Base-by-base conservation (phyloP, 371 early-diverging fungal species). In the Capillidium rhysosporum region DNA sequence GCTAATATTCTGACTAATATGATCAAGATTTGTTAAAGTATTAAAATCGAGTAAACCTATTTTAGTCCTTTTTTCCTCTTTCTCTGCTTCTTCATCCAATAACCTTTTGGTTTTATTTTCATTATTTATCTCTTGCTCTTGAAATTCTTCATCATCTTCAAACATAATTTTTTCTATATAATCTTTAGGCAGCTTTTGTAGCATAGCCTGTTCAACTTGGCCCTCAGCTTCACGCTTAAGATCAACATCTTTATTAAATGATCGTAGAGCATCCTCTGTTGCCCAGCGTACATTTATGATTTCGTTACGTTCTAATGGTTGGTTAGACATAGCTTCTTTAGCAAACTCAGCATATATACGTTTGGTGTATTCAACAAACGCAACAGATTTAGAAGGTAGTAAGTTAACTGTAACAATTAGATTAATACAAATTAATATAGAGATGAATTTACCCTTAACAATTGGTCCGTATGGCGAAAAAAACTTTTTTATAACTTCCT, bases 291-390 rank as follows among this genome's bases (percentile, higher is more conserved):
- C 34, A 34, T 34, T 34, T 34, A 25, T 24, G 30, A 68, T 66
- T 57, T 69, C 80, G 44, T 70, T 70, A 56, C 73, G 66, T 56
- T 89, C 87, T 46, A 90, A 57, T 14, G 76, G 69, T 55, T 90
- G 90, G 48, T 78, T 76, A 59, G 75, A 71, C 90, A 90, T 90
- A 8, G 88, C 90, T 61, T 88, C 90, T 61, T 82, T 82, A 8
- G 88, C 88, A 65, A 89, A 86, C 65, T 89, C 90, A 2, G 90
- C 88, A 59, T 74, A 77, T 18, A 69, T 59, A 40, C 86, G 68
- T 24, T 66, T 65, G 54, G 68, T 68, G 59, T 82, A 89, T 14
- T 80, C 76, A 3, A 89, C 83, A 67, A 86, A 87, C 1, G 83
- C 88, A 20, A 86, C 84, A 14, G 79, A 82, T 55, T 84, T 80